phyloP scores from a whole-genome alignment of 495 filamentous ascomycete genomes.

The Chlorociboria aeruginascens region DNA sequence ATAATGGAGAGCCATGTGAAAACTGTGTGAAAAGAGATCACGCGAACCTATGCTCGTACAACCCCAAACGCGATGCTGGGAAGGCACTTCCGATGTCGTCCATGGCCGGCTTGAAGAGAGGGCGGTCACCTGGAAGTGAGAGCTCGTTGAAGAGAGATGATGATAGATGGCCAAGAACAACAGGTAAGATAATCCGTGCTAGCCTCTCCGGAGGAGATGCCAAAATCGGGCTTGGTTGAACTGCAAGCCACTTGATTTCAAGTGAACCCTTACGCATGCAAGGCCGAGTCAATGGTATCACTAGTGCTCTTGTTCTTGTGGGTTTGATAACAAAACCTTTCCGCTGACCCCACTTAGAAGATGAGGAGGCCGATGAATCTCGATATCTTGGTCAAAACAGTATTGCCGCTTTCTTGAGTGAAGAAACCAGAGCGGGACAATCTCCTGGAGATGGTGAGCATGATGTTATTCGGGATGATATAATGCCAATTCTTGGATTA shows the following conservation, averaged over 20 bases:
- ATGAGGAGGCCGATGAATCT: slow-evolving; percentile 51
- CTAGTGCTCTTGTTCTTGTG: slow-evolving; percentile 18
- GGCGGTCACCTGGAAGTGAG: slow-evolving; percentile 27
- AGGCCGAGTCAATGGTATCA: not conserved
- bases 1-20: slow-evolving; percentile 60
- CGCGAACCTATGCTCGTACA: slow-evolving; percentile 59
- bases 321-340: no score
- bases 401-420: slow-evolving; percentile 54
- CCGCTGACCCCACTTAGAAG: slow-evolving; percentile 21
- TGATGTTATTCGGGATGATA: slow-evolving; percentile 43
- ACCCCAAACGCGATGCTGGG: slow-evolving; percentile 50
- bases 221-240: not conserved
- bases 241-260: not conserved
- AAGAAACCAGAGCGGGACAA: slow-evolving; percentile 30
- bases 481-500: slow-evolving; percentile 68
- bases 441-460: slow-evolving; percentile 24
- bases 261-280: not conserved
- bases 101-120: slow-evolving; percentile 25
- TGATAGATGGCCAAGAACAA: slow-evolving; percentile 26
- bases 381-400: slow-evolving; percentile 56
- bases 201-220: not conserved
- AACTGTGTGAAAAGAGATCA: slow-evolving; percentile 65
- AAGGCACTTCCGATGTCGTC: slow-evolving; percentile 25
- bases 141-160: slow-evolving; percentile 25
- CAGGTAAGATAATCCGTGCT: slow-evolving; percentile 15